Evolutionary conservation across 2,329 filamentous ascomycete genomes (phyloP), one percentile per base, ranked within the genome.

Genomic region (Rutstroemia sp.): DNA sequence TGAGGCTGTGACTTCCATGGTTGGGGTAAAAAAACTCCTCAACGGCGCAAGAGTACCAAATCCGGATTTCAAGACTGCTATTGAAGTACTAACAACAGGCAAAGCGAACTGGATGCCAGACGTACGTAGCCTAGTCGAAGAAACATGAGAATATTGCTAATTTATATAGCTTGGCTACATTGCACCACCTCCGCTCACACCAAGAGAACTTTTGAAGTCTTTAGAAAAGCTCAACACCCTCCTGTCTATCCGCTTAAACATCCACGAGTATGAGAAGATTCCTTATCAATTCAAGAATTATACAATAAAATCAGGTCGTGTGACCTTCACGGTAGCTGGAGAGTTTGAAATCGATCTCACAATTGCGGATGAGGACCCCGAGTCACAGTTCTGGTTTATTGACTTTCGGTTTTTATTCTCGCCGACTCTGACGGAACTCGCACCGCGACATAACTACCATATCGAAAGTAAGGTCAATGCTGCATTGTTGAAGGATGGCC

Each of bases 301-400:
- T 73, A 79, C 78, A 5, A 88, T 99, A 59, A 80, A 81, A 52
- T 88, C 90, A 52, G 94, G 95, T n/a, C 84, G 92, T 49, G 92
- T 88, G 6, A 97, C 91, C 0, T 99, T 99, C 70, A 81, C 77
- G 48, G 88, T 97, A 1, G 75, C 82, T 2, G 82, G 82, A 53
- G 92, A 97, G 70, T 96, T 96, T 65, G 92, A 97, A 70, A 82
- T 97, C 19, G 94, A 97, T 69, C 79, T 99, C 52, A 92, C 91
- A 1, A 88, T 97, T 61, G 90, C 88, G 18, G 87, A 92, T 63
- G 92, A 97, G 67, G 87, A 94, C 62, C 82, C 85, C 18, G 77
- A 84, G 34, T 87, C 88, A 54, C 92, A 95, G 65, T 95, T 95
- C 68, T 96, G 88, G 78, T 96, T 97, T 68, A 88, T 97, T 60